Percentiles rank a stretch among this genome's conserved stretches.
Conservation (phyloP, 257 asterid genomes). For the Jasminum sambac region DNA sequence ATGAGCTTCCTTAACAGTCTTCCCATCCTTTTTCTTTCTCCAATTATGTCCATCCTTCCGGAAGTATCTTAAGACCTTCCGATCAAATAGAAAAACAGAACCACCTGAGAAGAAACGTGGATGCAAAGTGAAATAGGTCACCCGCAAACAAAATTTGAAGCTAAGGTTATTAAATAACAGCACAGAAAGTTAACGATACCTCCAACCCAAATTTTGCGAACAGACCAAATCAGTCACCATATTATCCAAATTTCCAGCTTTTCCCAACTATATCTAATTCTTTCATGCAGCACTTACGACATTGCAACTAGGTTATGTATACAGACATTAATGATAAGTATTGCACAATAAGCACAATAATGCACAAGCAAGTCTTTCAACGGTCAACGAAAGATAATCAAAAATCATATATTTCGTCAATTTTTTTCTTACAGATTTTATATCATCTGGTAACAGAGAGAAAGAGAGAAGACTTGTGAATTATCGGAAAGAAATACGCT, state of each 20-base stretch:
- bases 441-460: neutral
- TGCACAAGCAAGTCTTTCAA: neutral
- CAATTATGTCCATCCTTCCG: conserved; percentile 97
- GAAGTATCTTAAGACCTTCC: conserved; percentile 86
- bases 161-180: conserved; percentile 11
- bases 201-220: neutral
- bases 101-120: conserved; percentile 65
- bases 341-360: neutral
- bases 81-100: conserved; percentile 90
- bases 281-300: conserved; percentile 6
- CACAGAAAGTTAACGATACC: neutral
- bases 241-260: conserved; percentile 15
- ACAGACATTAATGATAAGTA: neutral
- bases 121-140: conserved; percentile 24
- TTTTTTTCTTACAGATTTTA: conserved; percentile 13
- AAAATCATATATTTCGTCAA: neutral
- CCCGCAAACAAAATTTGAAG: neutral
- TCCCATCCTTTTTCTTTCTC: conserved; percentile 97
- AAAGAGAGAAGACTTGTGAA: neutral
- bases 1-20: conserved; percentile 96
- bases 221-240: conserved; percentile 9
- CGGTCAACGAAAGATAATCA: conserved; percentile 1
- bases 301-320: neutral
- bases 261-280: neutral
- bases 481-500: neutral